These are phyloP conservation scores for Geosmithia morbida DNA, from an alignment of 2,329 filamentous ascomycete genomes.

Conservation along the genomic window DNA sequence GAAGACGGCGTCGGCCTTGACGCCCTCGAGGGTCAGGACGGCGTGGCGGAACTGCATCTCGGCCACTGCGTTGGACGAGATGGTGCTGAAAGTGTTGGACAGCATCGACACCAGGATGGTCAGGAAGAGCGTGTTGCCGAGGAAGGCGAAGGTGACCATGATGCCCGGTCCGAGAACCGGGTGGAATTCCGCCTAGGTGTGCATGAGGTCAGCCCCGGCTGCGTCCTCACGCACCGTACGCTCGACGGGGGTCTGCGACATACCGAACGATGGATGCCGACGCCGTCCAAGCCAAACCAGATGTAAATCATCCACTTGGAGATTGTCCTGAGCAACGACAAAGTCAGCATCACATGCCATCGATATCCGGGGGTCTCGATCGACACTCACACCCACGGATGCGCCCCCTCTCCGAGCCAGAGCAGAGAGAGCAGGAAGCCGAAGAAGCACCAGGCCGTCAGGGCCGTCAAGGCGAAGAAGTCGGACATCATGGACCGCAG, in stretches of 20 bases:
- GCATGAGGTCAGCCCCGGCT: not conserved
- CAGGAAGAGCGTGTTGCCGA: conserved; percentile 80
- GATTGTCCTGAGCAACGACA: conserved; percentile 37
- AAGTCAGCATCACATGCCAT: not conserved
- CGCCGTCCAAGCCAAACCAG: conserved; percentile 76
- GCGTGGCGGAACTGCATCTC: conserved; percentile 74
- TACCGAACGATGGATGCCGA: conserved; percentile 43
- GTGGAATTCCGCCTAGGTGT: conserved; percentile 51
- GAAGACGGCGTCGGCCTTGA: conserved; percentile 74
- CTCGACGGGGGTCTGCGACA: conserved; percentile 6
- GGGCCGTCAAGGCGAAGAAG: conserved; percentile 61
- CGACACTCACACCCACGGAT: conserved; percentile 36
- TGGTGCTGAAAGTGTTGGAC: conserved; percentile 68
- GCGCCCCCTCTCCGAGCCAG: conserved; percentile 57
- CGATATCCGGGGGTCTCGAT: too few species aligned
- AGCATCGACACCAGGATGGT: conserved; percentile 81
- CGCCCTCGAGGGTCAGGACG: conserved; percentile 71
- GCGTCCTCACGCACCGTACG: not conserved
- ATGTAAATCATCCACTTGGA: conserved; percentile 89
- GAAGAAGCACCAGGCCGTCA: conserved; percentile 72
- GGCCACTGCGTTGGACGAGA: conserved; percentile 62
- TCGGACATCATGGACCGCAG: conserved; percentile 75
- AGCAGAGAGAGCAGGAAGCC: conserved; percentile 68
- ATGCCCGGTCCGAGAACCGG: conserved; percentile 63
- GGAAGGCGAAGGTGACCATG: conserved; percentile 74